Percentiles rank a stretch among this genome's conserved stretches.
phyloP scores from a whole-genome alignment of 768 basidiomycete species.

The Lanmaoa rubissima region DNA sequence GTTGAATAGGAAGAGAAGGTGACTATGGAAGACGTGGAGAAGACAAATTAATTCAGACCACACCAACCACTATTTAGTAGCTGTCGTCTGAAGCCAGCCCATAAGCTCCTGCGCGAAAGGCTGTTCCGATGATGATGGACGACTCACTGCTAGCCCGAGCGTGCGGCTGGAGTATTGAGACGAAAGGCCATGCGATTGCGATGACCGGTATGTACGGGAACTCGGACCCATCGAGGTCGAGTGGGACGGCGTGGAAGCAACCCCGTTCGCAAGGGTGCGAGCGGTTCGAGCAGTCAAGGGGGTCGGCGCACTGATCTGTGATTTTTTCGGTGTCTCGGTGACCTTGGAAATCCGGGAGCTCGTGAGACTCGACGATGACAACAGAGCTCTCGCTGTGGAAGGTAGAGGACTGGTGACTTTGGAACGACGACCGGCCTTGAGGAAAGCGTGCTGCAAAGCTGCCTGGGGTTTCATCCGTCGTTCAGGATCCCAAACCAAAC shows the following conservation, averaged over 20 bases:
- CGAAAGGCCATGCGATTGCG: conserved; percentile 67
- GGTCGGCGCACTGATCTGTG: conserved; percentile 84
- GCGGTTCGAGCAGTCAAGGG: conserved; percentile 78
- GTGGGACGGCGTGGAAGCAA: conserved; percentile 60
- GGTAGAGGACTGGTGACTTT: conserved; percentile 46
- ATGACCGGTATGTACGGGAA: conserved; percentile 63
- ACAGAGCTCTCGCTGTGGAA: conserved; percentile 49
- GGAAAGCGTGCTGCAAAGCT: conserved; percentile 89
- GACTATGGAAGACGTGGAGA: background rate
- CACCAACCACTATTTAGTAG: conserved; percentile 28
- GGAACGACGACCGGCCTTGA: conserved; percentile 60
- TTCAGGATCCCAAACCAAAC: conserved; percentile 98
- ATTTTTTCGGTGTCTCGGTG: conserved; percentile 83
- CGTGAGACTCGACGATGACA: conserved; percentile 58
- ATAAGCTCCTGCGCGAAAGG: conserved; percentile 38
- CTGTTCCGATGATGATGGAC: conserved; percentile 33
- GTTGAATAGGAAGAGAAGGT: conserved; percentile 7
- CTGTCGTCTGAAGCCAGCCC: conserved; percentile 37
- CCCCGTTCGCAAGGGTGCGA: conserved; percentile 49
- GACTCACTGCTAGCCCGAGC: conserved; percentile 67
- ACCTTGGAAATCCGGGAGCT: conserved; percentile 48
- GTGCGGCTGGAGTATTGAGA: conserved; percentile 77
- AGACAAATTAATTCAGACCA: conserved; percentile 12
- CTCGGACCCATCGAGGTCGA: conserved; percentile 56
- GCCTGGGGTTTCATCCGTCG: conserved; percentile 90